A percentile compares a stretch with the other conserved stretches of the same genome.
Evolutionary conservation across 306 rosid species (phyloP).

Genomic region (Quercus parvula): DNA sequence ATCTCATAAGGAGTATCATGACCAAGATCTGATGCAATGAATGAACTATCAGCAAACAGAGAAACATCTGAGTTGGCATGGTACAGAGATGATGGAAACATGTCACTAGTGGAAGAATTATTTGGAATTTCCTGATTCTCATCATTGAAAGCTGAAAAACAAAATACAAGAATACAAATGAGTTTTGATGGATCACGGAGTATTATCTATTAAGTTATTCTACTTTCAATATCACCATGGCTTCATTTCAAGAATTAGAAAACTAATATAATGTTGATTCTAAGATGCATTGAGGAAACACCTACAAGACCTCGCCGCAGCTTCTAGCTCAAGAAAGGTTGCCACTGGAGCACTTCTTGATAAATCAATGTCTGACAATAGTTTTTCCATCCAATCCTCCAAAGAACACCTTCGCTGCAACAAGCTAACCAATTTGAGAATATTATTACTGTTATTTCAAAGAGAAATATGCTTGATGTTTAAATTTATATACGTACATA

Average conservation of each 20-base stretch:
- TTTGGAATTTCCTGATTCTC: slow-evolving; percentile 41
- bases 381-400: slow-evolving; percentile 82
- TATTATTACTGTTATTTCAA: neutral
- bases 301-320: slow-evolving; percentile 89
- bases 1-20: slow-evolving; percentile 49
- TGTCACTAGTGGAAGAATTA: slow-evolving; percentile 37
- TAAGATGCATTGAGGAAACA: slow-evolving; percentile 30
- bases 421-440: slow-evolving; percentile 34
- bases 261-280: slow-evolving; percentile 1
- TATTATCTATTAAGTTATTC: neutral
- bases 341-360: slow-evolving; percentile 86
- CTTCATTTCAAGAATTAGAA: neutral
- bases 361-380: slow-evolving; percentile 75
- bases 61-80: slow-evolving; percentile 45
- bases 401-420: slow-evolving; percentile 74
- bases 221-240: slow-evolving; percentile 6
- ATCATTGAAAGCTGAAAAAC: slow-evolving; percentile 62
- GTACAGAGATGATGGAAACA: slow-evolving; percentile 29
- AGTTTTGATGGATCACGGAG: neutral
- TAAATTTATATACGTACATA: neutral
- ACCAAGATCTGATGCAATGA: slow-evolving; percentile 49
- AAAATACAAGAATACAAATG: slow-evolving; percentile 14
- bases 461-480: neutral
- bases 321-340: slow-evolving; percentile 92
- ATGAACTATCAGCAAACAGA: slow-evolving; percentile 38